Evolutionary conservation across 1,139 yeast species (phyloP).

Genomic region (Geotrichum europaeum): DNA sequence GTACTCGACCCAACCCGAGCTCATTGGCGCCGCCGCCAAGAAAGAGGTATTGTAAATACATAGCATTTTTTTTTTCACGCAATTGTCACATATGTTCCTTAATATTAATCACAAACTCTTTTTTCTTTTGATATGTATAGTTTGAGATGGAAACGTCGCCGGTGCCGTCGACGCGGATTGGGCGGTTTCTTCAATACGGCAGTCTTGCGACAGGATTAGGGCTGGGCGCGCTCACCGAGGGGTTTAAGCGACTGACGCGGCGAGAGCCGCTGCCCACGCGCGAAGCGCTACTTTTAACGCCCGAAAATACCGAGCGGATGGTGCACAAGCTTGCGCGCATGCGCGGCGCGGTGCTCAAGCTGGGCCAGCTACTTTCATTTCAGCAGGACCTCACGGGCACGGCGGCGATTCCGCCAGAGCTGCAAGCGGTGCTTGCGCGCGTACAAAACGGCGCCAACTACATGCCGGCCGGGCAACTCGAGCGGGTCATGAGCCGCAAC

Average conservation of each 20-base stretch:
- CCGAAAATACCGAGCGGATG: constrained; percentile 79
- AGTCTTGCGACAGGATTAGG: constrained; percentile 90
- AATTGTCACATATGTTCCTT: neutral
- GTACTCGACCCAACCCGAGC: constrained; percentile 8
- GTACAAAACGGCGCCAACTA: constrained; percentile 94
- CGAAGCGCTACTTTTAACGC: constrained; percentile 55
- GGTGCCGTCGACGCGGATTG: constrained; percentile 81
- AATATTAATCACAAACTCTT: neutral
- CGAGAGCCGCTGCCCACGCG: neutral
- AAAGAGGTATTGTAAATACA: constrained; percentile 7
- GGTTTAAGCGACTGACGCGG: constrained; percentile 52
- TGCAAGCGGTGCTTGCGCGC: constrained; percentile 70
- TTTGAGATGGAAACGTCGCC: constrained; percentile 54
- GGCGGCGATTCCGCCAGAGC: constrained; percentile 73
- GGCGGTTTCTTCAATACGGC: constrained; percentile 88
- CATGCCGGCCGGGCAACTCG: constrained; percentile 91
- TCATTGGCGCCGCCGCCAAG: constrained; percentile 10
- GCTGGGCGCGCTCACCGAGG: constrained; percentile 73
- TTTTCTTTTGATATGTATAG: constrained; percentile 32
- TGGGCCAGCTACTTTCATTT: constrained; percentile 92
- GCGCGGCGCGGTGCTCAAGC: constrained; percentile 97
- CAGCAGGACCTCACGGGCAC: constrained; percentile 49
- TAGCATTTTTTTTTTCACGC: neutral
- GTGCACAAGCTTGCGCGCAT: constrained; percentile 82
- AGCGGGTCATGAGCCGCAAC: constrained; percentile 66